phyloP scores from a whole-genome alignment of 768 basidiomycete species.

The Boletus speciosus region DNA sequence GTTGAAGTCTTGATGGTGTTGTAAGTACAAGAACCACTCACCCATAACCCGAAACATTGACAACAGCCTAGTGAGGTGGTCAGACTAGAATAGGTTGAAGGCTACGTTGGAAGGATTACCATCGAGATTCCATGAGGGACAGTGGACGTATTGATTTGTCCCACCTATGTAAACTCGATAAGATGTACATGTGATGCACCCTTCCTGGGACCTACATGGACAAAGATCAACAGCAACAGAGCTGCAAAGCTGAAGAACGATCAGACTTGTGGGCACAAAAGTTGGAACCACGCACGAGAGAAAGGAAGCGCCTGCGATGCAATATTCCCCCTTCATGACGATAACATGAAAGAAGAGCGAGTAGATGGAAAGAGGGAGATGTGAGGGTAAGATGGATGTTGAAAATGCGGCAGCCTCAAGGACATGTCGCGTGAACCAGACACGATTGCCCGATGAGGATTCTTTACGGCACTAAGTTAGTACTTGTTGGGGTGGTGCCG shows the following conservation, averaged over 20 bases:
- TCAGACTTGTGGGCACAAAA: constrained; percentile 12
- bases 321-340: constrained; percentile 70
- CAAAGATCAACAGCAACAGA: constrained; percentile 69
- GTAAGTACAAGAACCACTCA: constrained; percentile 30
- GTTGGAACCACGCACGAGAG: constrained; percentile 53
- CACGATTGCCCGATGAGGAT: neutral
- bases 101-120: constrained; percentile 41
- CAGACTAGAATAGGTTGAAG: constrained; percentile 5
- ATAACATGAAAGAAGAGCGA: constrained; percentile 19
- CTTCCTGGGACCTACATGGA: constrained; percentile 55
- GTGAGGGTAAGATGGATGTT: constrained; percentile 13
- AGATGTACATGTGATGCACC: constrained; percentile 18
- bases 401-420: constrained; percentile 22
- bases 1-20: neutral
- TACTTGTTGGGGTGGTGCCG: constrained; percentile 5
- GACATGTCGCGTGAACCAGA: constrained; percentile 11
- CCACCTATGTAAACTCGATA: constrained; percentile 49
- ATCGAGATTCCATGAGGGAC: constrained; percentile 71
- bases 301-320: constrained; percentile 66
- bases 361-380: constrained; percentile 19
- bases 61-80: constrained; percentile 46
- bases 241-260: constrained; percentile 24
- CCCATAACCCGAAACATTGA: constrained; percentile 74
- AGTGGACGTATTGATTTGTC: constrained; percentile 74
- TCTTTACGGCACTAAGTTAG: constrained; percentile 4